phyloP scores from a whole-genome alignment of 2,329 filamentous ascomycete species.

The Waltergamsia citrina region DNA sequence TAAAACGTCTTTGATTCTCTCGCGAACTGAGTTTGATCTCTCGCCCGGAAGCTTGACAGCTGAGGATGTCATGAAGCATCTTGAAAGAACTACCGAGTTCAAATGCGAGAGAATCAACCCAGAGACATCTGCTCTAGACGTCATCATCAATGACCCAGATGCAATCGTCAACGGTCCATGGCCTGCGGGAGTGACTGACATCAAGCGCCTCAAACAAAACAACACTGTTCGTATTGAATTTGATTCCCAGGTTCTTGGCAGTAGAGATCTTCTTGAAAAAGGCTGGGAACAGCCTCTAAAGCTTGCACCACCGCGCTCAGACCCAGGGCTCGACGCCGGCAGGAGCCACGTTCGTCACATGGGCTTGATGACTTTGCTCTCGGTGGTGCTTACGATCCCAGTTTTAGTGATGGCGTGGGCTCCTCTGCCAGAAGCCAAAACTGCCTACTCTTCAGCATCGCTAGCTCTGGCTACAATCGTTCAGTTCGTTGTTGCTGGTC shows the following conservation, averaged over 20 bases:
- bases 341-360: conserved; percentile 22
- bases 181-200: conserved; percentile 7
- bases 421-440: conserved; percentile 7
- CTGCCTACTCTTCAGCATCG: conserved; percentile 13
- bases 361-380: conserved; percentile 17
- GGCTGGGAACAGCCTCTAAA: conserved; percentile 5
- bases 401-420: conserved; percentile 8
- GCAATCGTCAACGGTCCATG: conserved; percentile 10
- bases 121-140: conserved; percentile 29
- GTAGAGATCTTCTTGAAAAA: conserved; percentile 9
- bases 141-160: conserved; percentile 25
- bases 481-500: conserved; percentile 27
- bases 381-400: conserved; percentile 3
- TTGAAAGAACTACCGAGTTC: conserved; percentile 5
- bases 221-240: conserved; percentile 10
- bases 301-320: conserved; percentile 7
- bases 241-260: conserved; percentile 13
- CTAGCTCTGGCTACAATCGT: conserved; percentile 33
- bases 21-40: conserved; percentile 2
- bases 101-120: conserved; percentile 20
- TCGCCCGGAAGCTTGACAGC: not conserved
- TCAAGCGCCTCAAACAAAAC: conserved; percentile 7
- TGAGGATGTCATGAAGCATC: conserved; percentile 4
- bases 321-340: conserved; percentile 6
- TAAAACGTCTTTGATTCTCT: conserved; percentile 2